A percentile compares a stretch with the other conserved stretches of the same genome.
Conservation (phyloP, 805 yeast species). For the Ogataea ramenticola region DNA sequence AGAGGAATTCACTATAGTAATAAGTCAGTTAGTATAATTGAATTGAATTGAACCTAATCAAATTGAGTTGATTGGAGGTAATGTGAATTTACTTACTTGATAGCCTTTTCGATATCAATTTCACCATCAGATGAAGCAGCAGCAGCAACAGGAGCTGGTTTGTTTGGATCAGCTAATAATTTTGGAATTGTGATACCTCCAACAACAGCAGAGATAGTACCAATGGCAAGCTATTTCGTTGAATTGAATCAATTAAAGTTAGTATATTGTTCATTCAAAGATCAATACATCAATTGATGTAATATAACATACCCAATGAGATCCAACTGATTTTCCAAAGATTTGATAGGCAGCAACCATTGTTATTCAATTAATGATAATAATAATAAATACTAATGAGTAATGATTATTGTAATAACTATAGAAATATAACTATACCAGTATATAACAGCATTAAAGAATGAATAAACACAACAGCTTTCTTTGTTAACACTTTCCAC, state of each 20-base stretch:
- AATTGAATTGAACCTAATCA: too few species aligned
- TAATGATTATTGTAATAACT: too few species aligned
- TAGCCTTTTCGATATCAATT: conserved; percentile 25
- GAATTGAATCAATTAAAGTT: background rate
- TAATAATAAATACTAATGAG: too few species aligned
- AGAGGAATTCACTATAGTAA: conserved; percentile 17
- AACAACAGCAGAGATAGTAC: conserved; percentile 64
- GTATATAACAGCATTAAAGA: too few species aligned
- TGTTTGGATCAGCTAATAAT: conserved; percentile 11
- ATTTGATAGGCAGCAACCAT: conserved; percentile 85
- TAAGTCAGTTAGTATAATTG: background rate
- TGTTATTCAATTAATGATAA: too few species aligned
- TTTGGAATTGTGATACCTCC: conserved; percentile 55
- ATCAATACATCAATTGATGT: too few species aligned
- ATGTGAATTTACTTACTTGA: conserved; percentile 18
- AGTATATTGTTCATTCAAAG: background rate
- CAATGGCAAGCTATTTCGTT: conserved; percentile 75
- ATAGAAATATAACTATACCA: too few species aligned
- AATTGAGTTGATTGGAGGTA: background rate
- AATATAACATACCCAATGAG: conserved; percentile 67
- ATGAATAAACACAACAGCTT: too few species aligned
- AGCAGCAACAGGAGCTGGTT: conserved; percentile 51
- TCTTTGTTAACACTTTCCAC: too few species aligned
- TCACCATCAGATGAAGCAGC: conserved; percentile 25
- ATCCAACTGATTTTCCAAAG: conserved; percentile 74